Conservation (phyloP, 2,329 filamentous ascomycete species). For the Blastomyces gilchristii region DNA sequence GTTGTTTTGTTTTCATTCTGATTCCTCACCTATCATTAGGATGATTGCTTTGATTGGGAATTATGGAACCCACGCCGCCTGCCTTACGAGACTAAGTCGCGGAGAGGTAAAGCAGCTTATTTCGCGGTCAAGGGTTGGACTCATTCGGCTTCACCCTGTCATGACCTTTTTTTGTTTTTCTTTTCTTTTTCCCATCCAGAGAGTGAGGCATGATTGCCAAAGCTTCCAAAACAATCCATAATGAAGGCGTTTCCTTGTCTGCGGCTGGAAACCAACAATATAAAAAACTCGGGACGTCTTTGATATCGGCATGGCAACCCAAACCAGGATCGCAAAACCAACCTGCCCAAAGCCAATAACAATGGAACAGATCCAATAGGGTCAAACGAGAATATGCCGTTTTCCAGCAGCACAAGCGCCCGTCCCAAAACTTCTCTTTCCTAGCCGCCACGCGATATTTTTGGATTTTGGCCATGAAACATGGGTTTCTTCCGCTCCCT, state of each 20-base stretch:
- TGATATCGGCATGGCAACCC: background rate
- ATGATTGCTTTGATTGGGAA: background rate
- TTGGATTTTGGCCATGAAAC: background rate
- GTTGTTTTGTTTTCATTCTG: background rate
- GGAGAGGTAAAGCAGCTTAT: background rate
- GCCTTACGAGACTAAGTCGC: background rate
- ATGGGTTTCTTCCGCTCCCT: background rate
- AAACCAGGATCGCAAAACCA: background rate
- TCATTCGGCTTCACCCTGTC: background rate
- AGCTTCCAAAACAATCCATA: background rate
- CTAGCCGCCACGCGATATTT: background rate
- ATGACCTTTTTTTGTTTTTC: background rate
- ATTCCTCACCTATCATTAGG: background rate
- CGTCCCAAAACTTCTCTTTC: background rate
- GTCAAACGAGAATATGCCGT: background rate
- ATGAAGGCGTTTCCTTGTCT: background rate
- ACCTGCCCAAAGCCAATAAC: background rate
- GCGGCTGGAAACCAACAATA: background rate
- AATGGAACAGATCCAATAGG: background rate
- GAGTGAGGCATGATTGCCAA: background rate
- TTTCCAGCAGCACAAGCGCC: background rate
- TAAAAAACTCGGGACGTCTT: background rate
- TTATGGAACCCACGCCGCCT: background rate
- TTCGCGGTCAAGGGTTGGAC: background rate
- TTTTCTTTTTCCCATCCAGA: background rate